Evolutionary conservation across 2,329 filamentous ascomycete species (phyloP).

Genomic region (Aureobasidium musti): DNA sequence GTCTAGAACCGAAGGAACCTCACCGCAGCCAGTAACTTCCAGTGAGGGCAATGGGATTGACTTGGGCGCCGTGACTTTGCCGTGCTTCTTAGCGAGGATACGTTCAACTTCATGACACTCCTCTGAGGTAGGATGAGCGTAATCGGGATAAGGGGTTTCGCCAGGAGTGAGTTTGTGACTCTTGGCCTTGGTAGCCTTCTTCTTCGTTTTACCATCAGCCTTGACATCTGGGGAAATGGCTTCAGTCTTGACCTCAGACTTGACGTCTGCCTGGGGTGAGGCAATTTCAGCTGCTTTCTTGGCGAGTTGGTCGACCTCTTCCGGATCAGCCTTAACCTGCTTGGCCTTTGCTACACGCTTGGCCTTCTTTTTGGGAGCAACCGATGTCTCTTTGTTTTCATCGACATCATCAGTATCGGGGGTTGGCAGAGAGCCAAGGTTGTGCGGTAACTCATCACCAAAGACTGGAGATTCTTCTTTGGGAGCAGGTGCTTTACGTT

Average conservation of each 20-base stretch:
- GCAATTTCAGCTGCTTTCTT: slow-evolving; percentile 29
- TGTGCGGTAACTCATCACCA: slow-evolving; percentile 58
- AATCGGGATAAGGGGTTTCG: slow-evolving; percentile 67
- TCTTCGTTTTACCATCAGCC: slow-evolving; percentile 37
- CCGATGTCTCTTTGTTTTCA: slow-evolving; percentile 29
- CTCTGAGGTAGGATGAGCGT: slow-evolving; percentile 63
- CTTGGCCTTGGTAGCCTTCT: slow-evolving; percentile 46
- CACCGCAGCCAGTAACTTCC: slow-evolving; percentile 69
- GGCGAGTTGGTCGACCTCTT: slow-evolving; percentile 30
- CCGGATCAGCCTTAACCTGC: slow-evolving; percentile 32
- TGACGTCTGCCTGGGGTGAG: slow-evolving; percentile 29
- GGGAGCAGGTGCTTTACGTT: slow-evolving; percentile 42
- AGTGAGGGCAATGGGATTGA: slow-evolving; percentile 69
- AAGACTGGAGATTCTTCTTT: slow-evolving; percentile 36
- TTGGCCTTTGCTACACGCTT: slow-evolving; percentile 26
- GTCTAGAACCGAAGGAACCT: slow-evolving; percentile 66
- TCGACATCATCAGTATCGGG: slow-evolving; percentile 35
- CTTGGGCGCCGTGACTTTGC: slow-evolving; percentile 64
- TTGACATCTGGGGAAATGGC: background rate
- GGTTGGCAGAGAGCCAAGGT: slow-evolving; percentile 50
- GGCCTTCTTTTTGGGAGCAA: slow-evolving; percentile 31
- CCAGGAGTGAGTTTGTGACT: slow-evolving; percentile 52
- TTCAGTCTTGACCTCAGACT: slow-evolving; percentile 25
- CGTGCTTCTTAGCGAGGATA: slow-evolving; percentile 67
- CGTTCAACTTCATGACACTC: slow-evolving; percentile 70